Conservation (phyloP, 306 rosid species). For the Castanea crenata region DNA sequence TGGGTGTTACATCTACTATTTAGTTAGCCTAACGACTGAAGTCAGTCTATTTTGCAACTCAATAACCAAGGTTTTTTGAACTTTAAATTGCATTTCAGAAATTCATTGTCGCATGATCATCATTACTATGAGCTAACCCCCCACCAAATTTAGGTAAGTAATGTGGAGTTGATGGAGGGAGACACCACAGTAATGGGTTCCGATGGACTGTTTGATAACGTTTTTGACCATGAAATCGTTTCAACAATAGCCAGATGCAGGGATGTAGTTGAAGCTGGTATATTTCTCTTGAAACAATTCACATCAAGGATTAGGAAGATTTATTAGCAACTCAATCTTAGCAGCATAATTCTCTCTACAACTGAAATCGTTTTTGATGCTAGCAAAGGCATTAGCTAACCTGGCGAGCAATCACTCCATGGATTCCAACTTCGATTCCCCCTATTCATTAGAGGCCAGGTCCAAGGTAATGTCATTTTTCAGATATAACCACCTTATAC, state of each 20-base stretch:
- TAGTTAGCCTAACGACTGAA: background rate
- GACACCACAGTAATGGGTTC: constrained; percentile 84
- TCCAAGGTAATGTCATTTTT: constrained; percentile 47
- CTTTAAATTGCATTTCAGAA: background rate
- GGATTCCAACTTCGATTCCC: constrained; percentile 82
- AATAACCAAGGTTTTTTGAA: background rate
- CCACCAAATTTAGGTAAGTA: constrained; percentile 54
- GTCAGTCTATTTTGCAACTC: background rate
- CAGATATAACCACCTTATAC: background rate
- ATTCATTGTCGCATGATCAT: background rate
- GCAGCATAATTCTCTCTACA: constrained; percentile 6
- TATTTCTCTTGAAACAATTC: constrained; percentile 18
- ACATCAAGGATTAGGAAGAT: background rate
- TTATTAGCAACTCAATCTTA: constrained; percentile 4
- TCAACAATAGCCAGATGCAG: constrained; percentile 35
- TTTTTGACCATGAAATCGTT: constrained; percentile 70
- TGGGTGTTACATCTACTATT: background rate
- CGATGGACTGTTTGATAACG: constrained; percentile 79
- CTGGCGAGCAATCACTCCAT: constrained; percentile 73
- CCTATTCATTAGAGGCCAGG: constrained; percentile 85
- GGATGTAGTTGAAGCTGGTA: constrained; percentile 78
- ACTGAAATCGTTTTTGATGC: constrained; percentile 42
- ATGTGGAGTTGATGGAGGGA: constrained; percentile 61
- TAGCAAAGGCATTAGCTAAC: constrained; percentile 93
- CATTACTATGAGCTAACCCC: constrained; percentile 18